Evolutionary conservation across 164 flowering plant genomes (phyloP).

Genomic region (Nelumbo lutea): DNA sequence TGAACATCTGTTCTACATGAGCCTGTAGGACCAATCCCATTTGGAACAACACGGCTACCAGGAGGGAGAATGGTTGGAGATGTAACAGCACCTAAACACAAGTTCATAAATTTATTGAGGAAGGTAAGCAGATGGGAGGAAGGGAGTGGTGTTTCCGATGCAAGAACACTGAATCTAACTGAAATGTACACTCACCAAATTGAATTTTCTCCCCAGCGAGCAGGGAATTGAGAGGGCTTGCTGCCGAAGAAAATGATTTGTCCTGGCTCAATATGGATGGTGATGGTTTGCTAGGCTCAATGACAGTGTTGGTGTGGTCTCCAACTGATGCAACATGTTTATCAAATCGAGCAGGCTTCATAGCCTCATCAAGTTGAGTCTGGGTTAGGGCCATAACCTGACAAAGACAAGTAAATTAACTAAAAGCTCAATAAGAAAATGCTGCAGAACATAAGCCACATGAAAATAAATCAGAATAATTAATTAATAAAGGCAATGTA

Average conservation of each 20-base stretch:
- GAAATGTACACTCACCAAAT: conserved; percentile 55
- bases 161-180: neutral
- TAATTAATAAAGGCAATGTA: too few relatives aligned
- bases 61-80: conserved; percentile 79
- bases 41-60: conserved; percentile 47
- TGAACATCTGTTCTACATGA: conserved; percentile 44
- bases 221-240: conserved; percentile 75
- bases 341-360: conserved; percentile 69
- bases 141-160: neutral
- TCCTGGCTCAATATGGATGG: conserved; percentile 62
- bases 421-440: neutral
- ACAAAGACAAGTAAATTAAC: conserved; percentile 9
- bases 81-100: conserved; percentile 81
- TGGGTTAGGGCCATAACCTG: conserved; percentile 84
- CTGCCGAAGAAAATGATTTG: conserved; percentile 48
- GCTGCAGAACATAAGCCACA: too few relatives aligned
- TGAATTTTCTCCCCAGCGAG: conserved; percentile 98
- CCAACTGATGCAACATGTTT: conserved; percentile 41
- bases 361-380: conserved; percentile 86
- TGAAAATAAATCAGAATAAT: too few relatives aligned
- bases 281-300: conserved; percentile 47
- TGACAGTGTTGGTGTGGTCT: conserved; percentile 32
- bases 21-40: conserved; percentile 58
- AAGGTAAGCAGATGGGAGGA: neutral
- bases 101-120: neutral